phyloP scores from a whole-genome alignment of 2,329 filamentous ascomycete genomes.

The Aspergillus neoniger region DNA sequence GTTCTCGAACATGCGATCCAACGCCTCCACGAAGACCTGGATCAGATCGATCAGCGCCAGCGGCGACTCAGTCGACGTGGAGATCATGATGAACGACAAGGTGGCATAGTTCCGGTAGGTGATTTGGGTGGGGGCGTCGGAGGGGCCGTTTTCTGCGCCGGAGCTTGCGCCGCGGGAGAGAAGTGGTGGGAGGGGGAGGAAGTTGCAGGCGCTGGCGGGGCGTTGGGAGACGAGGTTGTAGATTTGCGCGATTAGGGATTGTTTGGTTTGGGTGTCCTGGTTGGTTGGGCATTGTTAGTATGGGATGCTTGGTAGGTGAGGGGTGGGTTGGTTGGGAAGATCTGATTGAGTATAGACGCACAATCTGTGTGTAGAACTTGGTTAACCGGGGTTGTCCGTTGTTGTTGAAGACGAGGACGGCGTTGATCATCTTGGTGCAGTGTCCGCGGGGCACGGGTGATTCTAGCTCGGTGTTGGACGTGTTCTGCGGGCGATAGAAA shows the following conservation, averaged over 20 bases:
- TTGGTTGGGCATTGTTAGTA: not conserved
- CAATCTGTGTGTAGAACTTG: conserved; percentile 98
- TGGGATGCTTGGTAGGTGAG: too few species aligned
- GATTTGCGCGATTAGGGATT: conserved; percentile 95
- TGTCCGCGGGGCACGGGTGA: not conserved
- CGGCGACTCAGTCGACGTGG: conserved; percentile 91
- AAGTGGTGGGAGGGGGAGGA: conserved; percentile 76
- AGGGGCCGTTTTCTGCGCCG: conserved; percentile 59
- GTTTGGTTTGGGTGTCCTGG: conserved; percentile 95
- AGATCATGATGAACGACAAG: conserved; percentile 97
- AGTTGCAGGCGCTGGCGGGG: conserved; percentile 91
- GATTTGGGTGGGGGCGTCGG: conserved; percentile 90
- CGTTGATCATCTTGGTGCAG: conserved; percentile 81
- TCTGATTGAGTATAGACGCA: conserved; percentile 43
- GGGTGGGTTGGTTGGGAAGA: too few species aligned
- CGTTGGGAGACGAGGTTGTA: conserved; percentile 94
- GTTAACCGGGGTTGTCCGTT: conserved; percentile 94
- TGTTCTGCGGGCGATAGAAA: not conserved
- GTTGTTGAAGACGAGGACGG: conserved; percentile 98
- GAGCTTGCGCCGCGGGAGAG: conserved; percentile 55
- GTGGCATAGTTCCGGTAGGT: conserved; percentile 98
- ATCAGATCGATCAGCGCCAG: conserved; percentile 95
- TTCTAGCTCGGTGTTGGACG: not conserved
- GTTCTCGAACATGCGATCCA: conserved; percentile 95
- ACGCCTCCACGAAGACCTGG: conserved; percentile 94